Evolutionary conservation across 2,329 filamentous ascomycete species (phyloP).

Genomic region (Tolypocladium capitatum): DNA sequence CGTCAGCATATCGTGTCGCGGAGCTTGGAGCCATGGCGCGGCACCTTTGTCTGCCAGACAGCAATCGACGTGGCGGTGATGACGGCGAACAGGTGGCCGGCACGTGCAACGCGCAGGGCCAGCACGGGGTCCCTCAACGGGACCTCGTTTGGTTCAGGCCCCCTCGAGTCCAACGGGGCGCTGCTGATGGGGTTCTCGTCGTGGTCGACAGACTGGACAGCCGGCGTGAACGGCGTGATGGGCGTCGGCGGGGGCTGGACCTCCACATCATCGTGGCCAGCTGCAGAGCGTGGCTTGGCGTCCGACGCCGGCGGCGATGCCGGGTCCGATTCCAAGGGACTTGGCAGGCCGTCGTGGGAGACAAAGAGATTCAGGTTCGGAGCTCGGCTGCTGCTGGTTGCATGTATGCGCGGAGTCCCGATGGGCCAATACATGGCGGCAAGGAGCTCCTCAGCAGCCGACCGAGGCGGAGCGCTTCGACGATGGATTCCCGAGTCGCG

Average conservation of each 20-base stretch:
- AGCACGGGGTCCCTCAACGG: conserved; percentile 52
- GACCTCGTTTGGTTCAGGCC: conserved; percentile 18
- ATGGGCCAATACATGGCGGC: conserved; percentile 80
- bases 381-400: conserved; percentile 54
- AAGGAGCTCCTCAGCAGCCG: conserved; percentile 13
- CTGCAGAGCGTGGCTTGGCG: conserved; percentile 11
- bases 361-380: conserved; percentile 35
- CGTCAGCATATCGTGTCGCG: conserved; percentile 5
- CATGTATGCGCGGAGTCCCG: conserved; percentile 71
- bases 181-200: conserved; percentile 22
- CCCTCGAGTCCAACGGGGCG: conserved; percentile 11
- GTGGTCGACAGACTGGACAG: conserved; percentile 45
- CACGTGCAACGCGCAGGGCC: conserved; percentile 63
- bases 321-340: conserved; percentile 16
- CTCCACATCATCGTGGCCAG: conserved; percentile 20
- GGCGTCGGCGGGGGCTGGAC: conserved; percentile 30
- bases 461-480: conserved; percentile 6
- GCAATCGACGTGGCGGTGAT: conserved; percentile 76
- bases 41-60: conserved; percentile 93
- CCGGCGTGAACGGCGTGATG: conserved; percentile 42
- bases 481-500: conserved; percentile 8
- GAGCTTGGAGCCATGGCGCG: conserved; percentile 8
- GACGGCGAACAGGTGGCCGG: conserved; percentile 72
- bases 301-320: conserved; percentile 3
- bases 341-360: conserved; percentile 46